Percentiles rank a stretch among this genome's conserved stretches.
phyloP scores from a whole-genome alignment of 2,329 filamentous ascomycete genomes.

The Fusarium setosum region DNA sequence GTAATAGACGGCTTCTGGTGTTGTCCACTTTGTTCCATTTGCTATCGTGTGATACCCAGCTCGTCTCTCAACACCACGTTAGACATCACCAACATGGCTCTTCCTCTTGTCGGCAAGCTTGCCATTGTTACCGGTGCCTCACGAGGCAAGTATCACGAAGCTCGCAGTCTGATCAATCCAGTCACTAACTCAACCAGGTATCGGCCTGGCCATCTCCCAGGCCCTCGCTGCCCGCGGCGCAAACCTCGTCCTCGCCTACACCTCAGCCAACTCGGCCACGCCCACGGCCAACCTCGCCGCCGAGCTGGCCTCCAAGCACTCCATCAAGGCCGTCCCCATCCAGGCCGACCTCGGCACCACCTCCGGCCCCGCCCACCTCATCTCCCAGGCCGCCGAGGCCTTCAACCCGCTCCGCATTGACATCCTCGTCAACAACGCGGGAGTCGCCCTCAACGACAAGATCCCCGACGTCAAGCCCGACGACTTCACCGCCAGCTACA shows the following conservation, averaged over 20 bases:
- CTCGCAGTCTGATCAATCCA: not conserved
- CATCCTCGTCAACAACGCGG: conserved; percentile 88
- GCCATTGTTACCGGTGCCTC: conserved; percentile 85
- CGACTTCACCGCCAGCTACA: conserved; percentile 77
- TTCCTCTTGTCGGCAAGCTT: conserved; percentile 76
- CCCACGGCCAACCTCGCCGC: conserved; percentile 33
- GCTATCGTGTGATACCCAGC: conserved; percentile 12
- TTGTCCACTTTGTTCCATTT: not conserved
- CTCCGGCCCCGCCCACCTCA: conserved; percentile 36
- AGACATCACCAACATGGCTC: conserved; percentile 47
- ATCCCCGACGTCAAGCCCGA: conserved; percentile 69
- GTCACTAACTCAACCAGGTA: conserved; percentile 29
- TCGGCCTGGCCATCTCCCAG: conserved; percentile 39
- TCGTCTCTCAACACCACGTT: not conserved
- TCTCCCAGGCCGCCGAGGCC: conserved; percentile 37
- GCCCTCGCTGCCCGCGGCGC: conserved; percentile 42
- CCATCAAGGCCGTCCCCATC: conserved; percentile 69
- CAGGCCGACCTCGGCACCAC: conserved; percentile 63
- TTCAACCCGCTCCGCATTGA: conserved; percentile 52
- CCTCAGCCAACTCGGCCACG: conserved; percentile 29
- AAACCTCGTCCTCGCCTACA: conserved; percentile 42
- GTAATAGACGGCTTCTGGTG: conserved; percentile 2
- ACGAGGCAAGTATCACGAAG: conserved; percentile 65
- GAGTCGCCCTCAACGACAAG: conserved; percentile 71
- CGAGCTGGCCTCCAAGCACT: conserved; percentile 56